Conservation (phyloP, 139 green algal genomes). For the Cymbomonas tetramitiformis region DNA sequence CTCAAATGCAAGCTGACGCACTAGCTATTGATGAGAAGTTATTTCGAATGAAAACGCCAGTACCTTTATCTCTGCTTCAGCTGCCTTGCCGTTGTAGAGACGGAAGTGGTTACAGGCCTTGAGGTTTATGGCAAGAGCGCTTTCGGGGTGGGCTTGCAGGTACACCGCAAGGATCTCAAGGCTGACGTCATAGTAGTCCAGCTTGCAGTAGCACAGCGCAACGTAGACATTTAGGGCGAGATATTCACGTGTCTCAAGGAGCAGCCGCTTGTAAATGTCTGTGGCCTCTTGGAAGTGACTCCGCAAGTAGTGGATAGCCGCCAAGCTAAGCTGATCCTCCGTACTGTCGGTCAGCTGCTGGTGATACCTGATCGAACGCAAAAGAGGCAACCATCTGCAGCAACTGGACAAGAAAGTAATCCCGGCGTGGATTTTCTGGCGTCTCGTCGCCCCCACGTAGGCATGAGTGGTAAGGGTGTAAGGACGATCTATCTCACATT, state of each 20-base stretch:
- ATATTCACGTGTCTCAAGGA: conserved; percentile 41
- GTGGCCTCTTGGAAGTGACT: conserved; percentile 56
- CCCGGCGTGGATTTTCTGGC: no score
- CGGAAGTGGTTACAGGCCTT: conserved; percentile 50
- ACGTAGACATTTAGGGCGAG: conserved; percentile 67
- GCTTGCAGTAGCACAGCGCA: conserved; percentile 66
- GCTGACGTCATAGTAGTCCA: conserved; percentile 73
- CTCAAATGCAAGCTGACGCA: no score
- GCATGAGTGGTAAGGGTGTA: no score
- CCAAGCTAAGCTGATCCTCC: conserved; percentile 63
- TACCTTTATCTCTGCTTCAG: conserved; percentile 50
- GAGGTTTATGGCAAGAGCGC: conserved; percentile 49
- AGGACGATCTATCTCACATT: no score
- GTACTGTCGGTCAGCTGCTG: conserved; percentile 45
- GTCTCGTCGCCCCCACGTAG: no score
- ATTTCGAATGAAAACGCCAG: no score
- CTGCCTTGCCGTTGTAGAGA: conserved; percentile 48
- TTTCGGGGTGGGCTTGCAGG: conserved; percentile 40
- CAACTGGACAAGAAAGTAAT: no score
- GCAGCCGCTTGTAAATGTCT: conserved; percentile 67
- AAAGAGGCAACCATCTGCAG: no score
- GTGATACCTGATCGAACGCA: no score
- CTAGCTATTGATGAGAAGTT: no score
- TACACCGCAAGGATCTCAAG: conserved; percentile 56
- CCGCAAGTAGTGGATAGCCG: conserved; percentile 41